Conservation (phyloP, 2,329 filamentous ascomycete species). For the Fusarium zealandicum region DNA sequence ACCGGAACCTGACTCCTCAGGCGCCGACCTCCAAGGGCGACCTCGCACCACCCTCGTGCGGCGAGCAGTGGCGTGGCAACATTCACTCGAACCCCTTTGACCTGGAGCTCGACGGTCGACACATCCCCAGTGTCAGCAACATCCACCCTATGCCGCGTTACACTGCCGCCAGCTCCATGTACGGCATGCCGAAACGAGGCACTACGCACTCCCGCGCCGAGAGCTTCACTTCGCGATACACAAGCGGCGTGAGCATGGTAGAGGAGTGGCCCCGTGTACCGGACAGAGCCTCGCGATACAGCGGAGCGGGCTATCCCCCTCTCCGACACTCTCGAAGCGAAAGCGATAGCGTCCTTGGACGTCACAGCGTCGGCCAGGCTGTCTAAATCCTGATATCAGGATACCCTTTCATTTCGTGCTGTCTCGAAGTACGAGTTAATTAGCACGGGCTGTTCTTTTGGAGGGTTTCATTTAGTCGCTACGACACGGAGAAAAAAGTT, state of each 20-base stretch:
- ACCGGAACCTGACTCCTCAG: slow-evolving; percentile 39
- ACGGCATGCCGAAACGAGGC: slow-evolving; percentile 49
- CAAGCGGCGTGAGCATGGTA: slow-evolving; percentile 56
- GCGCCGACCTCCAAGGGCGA: slow-evolving; percentile 43
- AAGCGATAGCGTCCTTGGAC: slow-evolving; percentile 19
- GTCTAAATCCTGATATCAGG: slow-evolving; percentile 9
- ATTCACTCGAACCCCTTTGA: slow-evolving; percentile 72
- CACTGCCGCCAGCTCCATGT: slow-evolving; percentile 36
- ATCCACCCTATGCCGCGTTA: slow-evolving; percentile 34
- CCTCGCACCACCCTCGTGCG: slow-evolving; percentile 34
- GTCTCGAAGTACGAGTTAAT: slow-evolving; percentile 27
- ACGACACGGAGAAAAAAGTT: slow-evolving; percentile 8
- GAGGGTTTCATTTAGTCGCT: slow-evolving; percentile 28
- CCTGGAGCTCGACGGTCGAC: slow-evolving; percentile 54
- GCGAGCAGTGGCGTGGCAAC: slow-evolving; percentile 57
- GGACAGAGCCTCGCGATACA: slow-evolving; percentile 17
- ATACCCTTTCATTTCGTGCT: slow-evolving; percentile 24
- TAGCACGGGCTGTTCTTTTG: slow-evolving; percentile 19
- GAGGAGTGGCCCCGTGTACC: slow-evolving; percentile 39
- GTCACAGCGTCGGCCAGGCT: slow-evolving; percentile 17
- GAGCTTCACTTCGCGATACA: slow-evolving; percentile 55
- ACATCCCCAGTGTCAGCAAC: slow-evolving; percentile 28
- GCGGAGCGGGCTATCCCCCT: slow-evolving; percentile 22
- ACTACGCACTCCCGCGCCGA: slow-evolving; percentile 53
- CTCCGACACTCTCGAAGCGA: slow-evolving; percentile 29